A percentile compares a stretch with the other conserved stretches of the same genome.
Evolutionary conservation across 306 rosid genomes (phyloP).

Genomic region (Cicer bijugum): DNA sequence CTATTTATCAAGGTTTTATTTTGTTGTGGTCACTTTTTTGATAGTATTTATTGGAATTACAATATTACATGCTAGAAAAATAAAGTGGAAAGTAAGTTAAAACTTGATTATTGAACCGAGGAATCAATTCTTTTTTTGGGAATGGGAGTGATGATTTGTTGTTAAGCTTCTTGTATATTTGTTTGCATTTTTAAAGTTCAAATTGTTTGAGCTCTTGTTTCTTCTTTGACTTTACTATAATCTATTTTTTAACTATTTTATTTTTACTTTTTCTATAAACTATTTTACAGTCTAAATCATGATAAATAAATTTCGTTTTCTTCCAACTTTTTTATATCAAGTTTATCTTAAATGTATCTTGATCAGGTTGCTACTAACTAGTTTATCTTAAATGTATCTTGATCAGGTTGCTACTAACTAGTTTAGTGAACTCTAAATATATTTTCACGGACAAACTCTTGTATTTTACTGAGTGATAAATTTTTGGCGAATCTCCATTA

Average conservation of each 20-base stretch:
- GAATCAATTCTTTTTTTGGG: slow-evolving; percentile 16
- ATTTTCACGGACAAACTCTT: not conserved
- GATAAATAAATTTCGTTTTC: not conserved
- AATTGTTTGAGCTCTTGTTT: slow-evolving; percentile 27
- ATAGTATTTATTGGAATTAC: not conserved
- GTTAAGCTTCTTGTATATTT: not conserved
- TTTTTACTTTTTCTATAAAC: not conserved
- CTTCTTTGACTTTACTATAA: not conserved
- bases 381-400: too few species aligned
- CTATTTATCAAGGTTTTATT: not conserved
- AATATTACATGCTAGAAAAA: slow-evolving; percentile 12
- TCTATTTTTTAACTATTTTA: not conserved
- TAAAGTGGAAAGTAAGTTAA: slow-evolving; percentile 1
- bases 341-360: not conserved
- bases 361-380: not conserved
- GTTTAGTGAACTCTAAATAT: slow-evolving; percentile 23
- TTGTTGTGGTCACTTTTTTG: not conserved
- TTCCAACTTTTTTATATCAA: not conserved
- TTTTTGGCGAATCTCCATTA: not conserved
- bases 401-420: too few species aligned
- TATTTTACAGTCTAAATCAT: slow-evolving; percentile 13
- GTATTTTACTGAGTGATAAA: not conserved
- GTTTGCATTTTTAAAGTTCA: slow-evolving; percentile 11
- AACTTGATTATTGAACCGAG: slow-evolving; percentile 1
- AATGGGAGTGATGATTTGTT: slow-evolving; percentile 8